phyloP scores from a whole-genome alignment of 2,329 filamentous ascomycete genomes.

The Pseudogymnoascus sp. region DNA sequence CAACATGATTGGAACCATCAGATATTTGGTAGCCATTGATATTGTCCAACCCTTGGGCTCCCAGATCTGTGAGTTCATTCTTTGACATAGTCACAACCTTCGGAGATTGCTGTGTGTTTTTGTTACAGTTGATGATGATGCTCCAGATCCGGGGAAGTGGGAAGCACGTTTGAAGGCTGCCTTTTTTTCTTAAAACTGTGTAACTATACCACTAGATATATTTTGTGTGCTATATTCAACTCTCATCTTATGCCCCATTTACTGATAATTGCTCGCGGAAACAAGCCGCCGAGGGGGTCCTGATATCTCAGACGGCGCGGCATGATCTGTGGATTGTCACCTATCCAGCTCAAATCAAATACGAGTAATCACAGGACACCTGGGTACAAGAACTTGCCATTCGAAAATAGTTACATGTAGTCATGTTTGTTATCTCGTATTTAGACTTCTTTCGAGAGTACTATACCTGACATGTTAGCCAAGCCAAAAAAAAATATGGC shows the following conservation, averaged over 20 bases:
- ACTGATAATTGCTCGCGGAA: neutral
- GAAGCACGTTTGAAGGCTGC: neutral
- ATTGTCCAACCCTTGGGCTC: neutral
- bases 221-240: neutral
- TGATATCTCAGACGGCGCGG: neutral
- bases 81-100: neutral
- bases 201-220: neutral
- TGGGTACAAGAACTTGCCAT: neutral
- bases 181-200: neutral
- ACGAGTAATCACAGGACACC: neutral
- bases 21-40: neutral
- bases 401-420: neutral
- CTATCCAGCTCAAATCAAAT: neutral
- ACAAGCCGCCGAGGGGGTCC: too few relatives aligned
- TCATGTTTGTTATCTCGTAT: neutral
- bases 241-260: neutral
- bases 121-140: neutral
- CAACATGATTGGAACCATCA: neutral
- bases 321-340: neutral
- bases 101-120: neutral
- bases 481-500: neutral
- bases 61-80: neutral
- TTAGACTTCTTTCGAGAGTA: neutral
- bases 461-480: neutral
- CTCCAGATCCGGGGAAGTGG: neutral